Evolutionary conservation across 2,329 filamentous ascomycete genomes (phyloP), one percentile per base, ranked within the genome.

Genomic region (Lasiodiplodia hormozganensis): DNA sequence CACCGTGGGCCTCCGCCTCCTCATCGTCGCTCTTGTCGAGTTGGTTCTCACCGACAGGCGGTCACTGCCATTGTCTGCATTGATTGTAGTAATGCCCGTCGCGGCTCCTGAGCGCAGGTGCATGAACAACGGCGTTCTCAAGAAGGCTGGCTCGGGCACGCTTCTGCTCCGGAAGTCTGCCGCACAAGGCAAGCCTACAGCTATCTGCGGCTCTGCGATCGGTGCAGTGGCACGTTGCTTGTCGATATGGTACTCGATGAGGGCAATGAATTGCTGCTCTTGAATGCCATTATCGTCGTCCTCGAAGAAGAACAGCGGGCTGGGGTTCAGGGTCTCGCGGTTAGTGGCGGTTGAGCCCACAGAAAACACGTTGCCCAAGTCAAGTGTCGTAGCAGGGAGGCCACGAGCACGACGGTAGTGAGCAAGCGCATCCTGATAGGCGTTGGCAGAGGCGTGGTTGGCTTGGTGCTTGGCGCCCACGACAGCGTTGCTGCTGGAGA

Each of bases 361-460:
- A n/a, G 72, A 77, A 6, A 56, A 65, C 28, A 80, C 72, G 3
- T 70, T n/a, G 10, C 74, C 72, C 11, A 79, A 70, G 16, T 74
- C 62, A 18, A 67, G 38, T 10, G 60, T 49, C 2, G 67, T 69
- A 8, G 62, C 70, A 21, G 65, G 52, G 2, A 74, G 68, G 4
- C 73, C 74, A 3, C 51, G 62, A 8, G 28, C 12, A 12, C 67
- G 71, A 18, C 74, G 73, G 25, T 75, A 70, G 0, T 70, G 70
- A 5, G 76, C 75, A 4, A 78, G 62, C 2, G 70, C 64, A 54
- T 78, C 76, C n/a, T 77, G 72, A 62, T 76, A 78, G 1, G 76
- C 69, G 57, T 76, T 76, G 11, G 70, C 73, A 23, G 75, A 68
- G 7, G 72, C 76, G 66, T 78, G 76, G 10, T 73, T 70, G 16